These are phyloP conservation scores for Persicaria maculosa DNA, from an alignment of 148 eudicot species.

Conservation along the genomic window DNA sequence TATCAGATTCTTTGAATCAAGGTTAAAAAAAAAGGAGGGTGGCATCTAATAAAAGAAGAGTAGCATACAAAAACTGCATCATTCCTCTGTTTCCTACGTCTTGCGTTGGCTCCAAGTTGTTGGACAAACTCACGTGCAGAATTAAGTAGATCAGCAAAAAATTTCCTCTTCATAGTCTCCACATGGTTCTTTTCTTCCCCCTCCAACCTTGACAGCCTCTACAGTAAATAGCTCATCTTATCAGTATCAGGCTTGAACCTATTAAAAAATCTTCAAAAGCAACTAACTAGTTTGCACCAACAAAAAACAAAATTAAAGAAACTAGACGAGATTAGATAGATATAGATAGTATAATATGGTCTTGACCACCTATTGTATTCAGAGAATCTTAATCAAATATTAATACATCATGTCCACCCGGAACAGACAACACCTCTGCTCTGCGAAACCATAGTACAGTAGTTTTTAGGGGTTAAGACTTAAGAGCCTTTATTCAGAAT, in stretches of 20 bases:
- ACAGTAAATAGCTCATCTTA: constrained; percentile 24
- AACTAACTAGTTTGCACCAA: not conserved
- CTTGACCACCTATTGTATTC: not conserved
- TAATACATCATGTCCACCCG: not conserved
- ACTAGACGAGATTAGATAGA: not conserved
- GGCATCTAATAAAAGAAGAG: not conserved
- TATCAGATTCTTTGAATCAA: not conserved
- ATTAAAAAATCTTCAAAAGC: not conserved
- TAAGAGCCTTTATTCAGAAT: not conserved
- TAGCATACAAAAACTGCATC: constrained; percentile 74
- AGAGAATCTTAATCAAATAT: not conserved
- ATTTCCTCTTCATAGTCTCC: constrained; percentile 74
- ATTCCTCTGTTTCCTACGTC: constrained; percentile 88
- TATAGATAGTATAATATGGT: not conserved
- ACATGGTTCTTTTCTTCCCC: constrained; percentile 81
- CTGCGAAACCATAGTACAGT: not conserved
- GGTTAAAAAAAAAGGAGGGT: not conserved
- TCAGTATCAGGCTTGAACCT: constrained; percentile 16
- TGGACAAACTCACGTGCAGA: constrained; percentile 84
- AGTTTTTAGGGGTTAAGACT: not conserved
- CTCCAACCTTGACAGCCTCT: constrained; percentile 82
- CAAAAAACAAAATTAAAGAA: not conserved
- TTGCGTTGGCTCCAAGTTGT: constrained; percentile 69
- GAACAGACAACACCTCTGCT: not conserved
- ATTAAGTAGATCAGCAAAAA: constrained; percentile 83